Percentiles rank a stretch among this genome's conserved stretches.
Conservation (phyloP, 352 stramenopile genomes). For the Phytophthora syringae region DNA sequence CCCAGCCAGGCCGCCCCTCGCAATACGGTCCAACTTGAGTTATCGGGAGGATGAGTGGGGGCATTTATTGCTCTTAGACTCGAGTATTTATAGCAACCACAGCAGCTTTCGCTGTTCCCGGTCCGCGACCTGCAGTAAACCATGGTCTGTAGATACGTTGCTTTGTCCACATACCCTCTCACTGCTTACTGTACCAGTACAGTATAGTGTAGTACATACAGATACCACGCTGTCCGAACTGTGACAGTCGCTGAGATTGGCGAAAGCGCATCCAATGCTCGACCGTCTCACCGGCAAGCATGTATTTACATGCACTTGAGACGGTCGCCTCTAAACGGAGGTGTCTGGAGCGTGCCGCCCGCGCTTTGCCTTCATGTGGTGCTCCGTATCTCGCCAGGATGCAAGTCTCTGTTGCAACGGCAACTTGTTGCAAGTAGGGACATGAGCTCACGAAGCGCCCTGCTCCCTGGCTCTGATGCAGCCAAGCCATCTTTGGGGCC, state of each 20-base stretch:
- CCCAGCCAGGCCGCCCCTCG: constrained; percentile 8
- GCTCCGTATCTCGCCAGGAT: constrained; percentile 33
- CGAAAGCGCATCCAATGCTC: constrained; percentile 13
- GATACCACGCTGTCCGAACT: too few relatives aligned
- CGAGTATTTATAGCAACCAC: too few relatives aligned
- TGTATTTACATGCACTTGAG: too few relatives aligned
- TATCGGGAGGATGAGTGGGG: constrained; percentile 16
- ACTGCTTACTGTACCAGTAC: background rate
- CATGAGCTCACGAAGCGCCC: constrained; percentile 25
- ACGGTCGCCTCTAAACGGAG: constrained; percentile 36
- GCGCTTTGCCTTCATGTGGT: constrained; percentile 22
- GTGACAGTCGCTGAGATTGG: constrained; percentile 32
- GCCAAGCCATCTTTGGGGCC: constrained; percentile 10
- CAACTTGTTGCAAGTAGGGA: constrained; percentile 38
- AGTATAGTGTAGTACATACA: too few relatives aligned
- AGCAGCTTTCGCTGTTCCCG: background rate
- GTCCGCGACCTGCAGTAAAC: background rate
- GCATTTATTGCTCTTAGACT: too few relatives aligned
- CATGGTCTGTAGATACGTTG: background rate
- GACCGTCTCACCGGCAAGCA: background rate
- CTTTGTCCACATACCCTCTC: constrained; percentile 1
- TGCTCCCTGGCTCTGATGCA: constrained; percentile 8
- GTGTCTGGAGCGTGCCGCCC: constrained; percentile 2
- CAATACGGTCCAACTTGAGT: constrained; percentile 15
- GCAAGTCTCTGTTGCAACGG: constrained; percentile 29